Conservation (phyloP, 2,329 filamentous ascomycete species). For the Amphichorda felina region DNA sequence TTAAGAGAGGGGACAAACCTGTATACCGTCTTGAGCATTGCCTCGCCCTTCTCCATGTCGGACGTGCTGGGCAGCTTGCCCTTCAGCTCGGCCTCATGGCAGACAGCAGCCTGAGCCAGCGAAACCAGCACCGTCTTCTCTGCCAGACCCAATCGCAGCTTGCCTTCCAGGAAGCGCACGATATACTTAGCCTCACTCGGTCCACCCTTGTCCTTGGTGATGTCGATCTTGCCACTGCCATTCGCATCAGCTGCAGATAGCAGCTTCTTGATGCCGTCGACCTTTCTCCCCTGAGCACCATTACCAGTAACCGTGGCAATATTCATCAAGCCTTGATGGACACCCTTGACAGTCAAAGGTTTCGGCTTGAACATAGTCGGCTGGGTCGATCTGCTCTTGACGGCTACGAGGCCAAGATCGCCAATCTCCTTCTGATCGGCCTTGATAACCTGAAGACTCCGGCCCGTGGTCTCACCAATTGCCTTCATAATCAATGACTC, state of each 20-base stretch:
- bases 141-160: conserved; percentile 80
- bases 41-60: conserved; percentile 73
- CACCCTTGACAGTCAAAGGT: conserved; percentile 71
- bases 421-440: conserved; percentile 93
- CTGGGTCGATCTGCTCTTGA: conserved; percentile 90
- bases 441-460: conserved; percentile 82
- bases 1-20: conserved; percentile 38
- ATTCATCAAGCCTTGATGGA: conserved; percentile 76
- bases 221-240: conserved; percentile 72
- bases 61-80: conserved; percentile 60
- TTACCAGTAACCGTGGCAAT: conserved; percentile 82
- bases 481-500: conserved; percentile 99
- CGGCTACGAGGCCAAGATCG: conserved; percentile 85
- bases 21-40: conserved; percentile 81
- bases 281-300: conserved; percentile 81
- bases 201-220: conserved; percentile 83
- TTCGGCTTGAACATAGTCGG: conserved; percentile 98
- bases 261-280: conserved; percentile 91
- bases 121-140: conserved; percentile 88
- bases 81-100: conserved; percentile 64
- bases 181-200: conserved; percentile 93
- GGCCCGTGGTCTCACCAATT: conserved; percentile 86
- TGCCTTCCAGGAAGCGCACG: conserved; percentile 86
- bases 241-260: conserved; percentile 79
- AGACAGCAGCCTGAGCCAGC: conserved; percentile 77